phyloP scores from a whole-genome alignment of 441 rosid species.

The Gossypium davidsonii region DNA sequence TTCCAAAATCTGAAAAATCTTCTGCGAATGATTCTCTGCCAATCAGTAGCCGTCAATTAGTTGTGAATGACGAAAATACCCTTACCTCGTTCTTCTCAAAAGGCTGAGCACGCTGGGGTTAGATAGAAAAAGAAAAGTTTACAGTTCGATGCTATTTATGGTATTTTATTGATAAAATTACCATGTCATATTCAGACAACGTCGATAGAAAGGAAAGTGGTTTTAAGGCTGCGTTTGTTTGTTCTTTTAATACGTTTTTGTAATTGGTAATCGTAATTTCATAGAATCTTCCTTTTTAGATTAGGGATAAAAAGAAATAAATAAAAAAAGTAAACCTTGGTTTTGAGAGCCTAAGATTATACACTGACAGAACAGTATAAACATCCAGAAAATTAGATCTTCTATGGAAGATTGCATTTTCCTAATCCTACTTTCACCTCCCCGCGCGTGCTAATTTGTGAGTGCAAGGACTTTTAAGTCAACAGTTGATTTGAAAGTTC shows the following conservation, averaged over 20 bases:
- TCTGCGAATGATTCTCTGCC: slow-evolving; percentile 30
- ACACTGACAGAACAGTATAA: background rate
- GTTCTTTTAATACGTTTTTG: slow-evolving; percentile 8
- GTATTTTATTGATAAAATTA: background rate
- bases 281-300: slow-evolving; percentile 13
- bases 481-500: background rate
- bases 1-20: slow-evolving; percentile 24
- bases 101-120: background rate
- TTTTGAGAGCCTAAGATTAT: slow-evolving; percentile 7
- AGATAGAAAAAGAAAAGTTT: background rate
- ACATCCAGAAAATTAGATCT: slow-evolving; percentile 6
- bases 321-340: background rate
- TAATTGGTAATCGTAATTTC: background rate
- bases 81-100: slow-evolving; percentile 21
- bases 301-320: background rate
- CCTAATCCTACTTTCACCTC: slow-evolving; percentile 6
- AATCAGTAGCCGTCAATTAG: slow-evolving; percentile 23
- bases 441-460: slow-evolving; percentile 2
- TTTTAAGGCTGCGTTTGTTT: slow-evolving; percentile 9
- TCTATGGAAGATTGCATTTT: background rate
- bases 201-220: background rate
- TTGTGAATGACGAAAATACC: slow-evolving; percentile 10
- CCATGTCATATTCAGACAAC: slow-evolving; percentile 2
- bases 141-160: background rate
- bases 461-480: background rate